Base-by-base conservation (phyloP, 805 yeast species). In the Wickerhamiella bombiphila region DNA sequence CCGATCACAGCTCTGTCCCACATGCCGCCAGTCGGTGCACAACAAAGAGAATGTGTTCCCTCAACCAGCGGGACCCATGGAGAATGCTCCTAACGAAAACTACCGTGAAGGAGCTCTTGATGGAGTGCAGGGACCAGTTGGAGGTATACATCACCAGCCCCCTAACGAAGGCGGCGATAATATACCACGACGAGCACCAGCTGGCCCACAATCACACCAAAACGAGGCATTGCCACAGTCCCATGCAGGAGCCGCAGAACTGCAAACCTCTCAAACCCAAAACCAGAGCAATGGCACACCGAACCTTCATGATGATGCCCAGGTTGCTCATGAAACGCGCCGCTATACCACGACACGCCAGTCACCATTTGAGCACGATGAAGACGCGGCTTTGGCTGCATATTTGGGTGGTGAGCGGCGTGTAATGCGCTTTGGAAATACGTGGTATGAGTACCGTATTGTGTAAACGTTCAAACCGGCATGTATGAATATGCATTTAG, bases 1-100 rank as follows among this genome's bases (percentile, higher is more conserved):
- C 52, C 69, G 94, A 46, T 82, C 94, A 0, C 88, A 78, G 48
- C 71, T 73, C n/a, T 91, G 98, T 61, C 98, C 98, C 1, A 73
- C 86, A 38, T 91, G 98, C 56, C 42, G 54, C 7, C 52, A 46
- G 35, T 39, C 51, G 7, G 50, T 47, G 2, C 39, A 44, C 22
- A 19, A 8, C 21, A n/a, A 7, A 9, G 13, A 30, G 7, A 13
- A n/a, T 6, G 33, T 22, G 18, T 30, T 30, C 16, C n/a, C 33
- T 16, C 26, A 24, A 13, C 26, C 26, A 9, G 26, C 9, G 26
- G 13, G 9, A 13, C 11, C 13, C 13, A 9, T 9, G 11, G 26
- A 24, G 11, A 13, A 9, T 24, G 11, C 9, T 9, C 11, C 26
- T 9, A 24, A 24, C 13, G 26, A 24, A 24, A 24, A 24, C 13